Percentiles rank a stretch among this genome's conserved stretches.
Conservation (phyloP, 192 early-diverging fungal genomes). For the Podila horticola region DNA sequence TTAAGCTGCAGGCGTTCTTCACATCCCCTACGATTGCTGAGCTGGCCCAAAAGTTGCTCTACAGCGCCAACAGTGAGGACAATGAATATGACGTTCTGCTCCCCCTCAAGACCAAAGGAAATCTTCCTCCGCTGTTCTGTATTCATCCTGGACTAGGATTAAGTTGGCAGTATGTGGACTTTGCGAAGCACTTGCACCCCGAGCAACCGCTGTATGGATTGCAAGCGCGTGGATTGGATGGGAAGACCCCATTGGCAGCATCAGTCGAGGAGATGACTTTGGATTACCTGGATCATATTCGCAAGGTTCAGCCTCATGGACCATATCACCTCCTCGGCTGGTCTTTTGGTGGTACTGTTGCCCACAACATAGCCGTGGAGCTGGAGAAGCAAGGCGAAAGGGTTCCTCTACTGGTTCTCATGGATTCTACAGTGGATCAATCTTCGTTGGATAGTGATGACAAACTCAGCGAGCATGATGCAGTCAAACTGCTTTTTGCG, state of each 20-base stretch:
- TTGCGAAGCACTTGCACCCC: constrained; percentile 4
- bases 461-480: too few relatives aligned
- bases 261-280: background rate
- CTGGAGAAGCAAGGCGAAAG: constrained; percentile 7
- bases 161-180: background rate
- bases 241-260: background rate
- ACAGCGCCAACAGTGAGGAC: too few relatives aligned
- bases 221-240: background rate
- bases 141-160: constrained; percentile 15
- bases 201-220: constrained; percentile 19
- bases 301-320: constrained; percentile 11
- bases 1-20: background rate
- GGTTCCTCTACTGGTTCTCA: constrained; percentile 4
- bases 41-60: too few relatives aligned
- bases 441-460: too few relatives aligned
- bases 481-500: too few relatives aligned
- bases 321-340: constrained; percentile 15
- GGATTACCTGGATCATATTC: background rate
- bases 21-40: background rate
- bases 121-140: background rate
- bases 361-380: constrained; percentile 3
- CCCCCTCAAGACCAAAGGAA: constrained; percentile 7
- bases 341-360: constrained; percentile 14
- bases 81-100: background rate
- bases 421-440: constrained; percentile 9